Evolutionary conservation across 1,284 basidiomycete species (phyloP).

Genomic region (Microbotryomycetes sp.): DNA sequence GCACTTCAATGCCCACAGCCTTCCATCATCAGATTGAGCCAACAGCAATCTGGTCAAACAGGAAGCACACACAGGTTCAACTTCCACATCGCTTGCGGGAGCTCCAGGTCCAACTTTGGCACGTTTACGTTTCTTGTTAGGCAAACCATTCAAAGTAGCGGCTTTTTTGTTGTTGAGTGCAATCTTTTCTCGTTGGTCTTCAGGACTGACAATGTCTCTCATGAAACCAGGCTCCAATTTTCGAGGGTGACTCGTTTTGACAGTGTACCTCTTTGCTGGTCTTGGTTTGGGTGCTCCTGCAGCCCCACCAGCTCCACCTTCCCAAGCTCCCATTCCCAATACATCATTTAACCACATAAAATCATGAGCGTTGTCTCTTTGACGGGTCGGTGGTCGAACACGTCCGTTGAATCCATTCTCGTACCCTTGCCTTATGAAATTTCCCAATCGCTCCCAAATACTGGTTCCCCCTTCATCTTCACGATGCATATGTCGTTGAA

Average conservation of each 20-base stretch:
- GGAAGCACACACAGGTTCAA: slow-evolving; percentile 24
- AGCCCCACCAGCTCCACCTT: slow-evolving; percentile 20
- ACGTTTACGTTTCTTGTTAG: background rate
- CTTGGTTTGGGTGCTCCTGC: slow-evolving; percentile 2
- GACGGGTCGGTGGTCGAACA: no score
- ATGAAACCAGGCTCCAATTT: slow-evolving; percentile 18
- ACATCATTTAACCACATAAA: no score
- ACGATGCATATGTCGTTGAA: no score
- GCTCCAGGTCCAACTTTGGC: background rate
- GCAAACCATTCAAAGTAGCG: background rate
- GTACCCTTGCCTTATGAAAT: no score
- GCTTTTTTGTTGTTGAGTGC: background rate
- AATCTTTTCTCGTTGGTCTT: background rate
- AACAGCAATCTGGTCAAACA: slow-evolving; percentile 21
- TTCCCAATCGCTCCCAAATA: no score
- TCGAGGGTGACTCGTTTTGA: slow-evolving; percentile 22
- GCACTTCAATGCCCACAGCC: slow-evolving; percentile 17
- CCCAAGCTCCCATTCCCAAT: slow-evolving; percentile 19
- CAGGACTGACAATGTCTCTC: slow-evolving; percentile 20
- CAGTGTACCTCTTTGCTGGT: slow-evolving; percentile 16
- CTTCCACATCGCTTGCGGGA: slow-evolving; percentile 3
- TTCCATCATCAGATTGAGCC: slow-evolving; percentile 6
- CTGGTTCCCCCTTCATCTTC: no score
- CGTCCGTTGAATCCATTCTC: no score
- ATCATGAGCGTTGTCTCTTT: no score